phyloP scores from a whole-genome alignment of 306 rosid genomes.

The Psophocarpus tetragonolobus region DNA sequence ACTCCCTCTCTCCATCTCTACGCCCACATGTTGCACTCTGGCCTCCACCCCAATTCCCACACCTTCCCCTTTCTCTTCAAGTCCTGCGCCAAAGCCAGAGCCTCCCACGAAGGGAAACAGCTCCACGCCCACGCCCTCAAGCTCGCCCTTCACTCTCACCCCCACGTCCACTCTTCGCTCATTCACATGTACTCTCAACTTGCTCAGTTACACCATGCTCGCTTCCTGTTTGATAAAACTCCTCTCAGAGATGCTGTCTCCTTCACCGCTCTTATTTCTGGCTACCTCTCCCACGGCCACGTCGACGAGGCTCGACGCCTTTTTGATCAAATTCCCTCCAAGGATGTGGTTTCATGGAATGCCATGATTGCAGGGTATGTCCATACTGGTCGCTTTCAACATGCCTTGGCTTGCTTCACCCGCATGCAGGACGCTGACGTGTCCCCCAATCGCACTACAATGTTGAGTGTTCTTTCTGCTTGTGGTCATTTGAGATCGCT shows the following conservation, averaged over 20 bases:
- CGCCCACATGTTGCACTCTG: slow-evolving; percentile 44
- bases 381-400: slow-evolving; percentile 55
- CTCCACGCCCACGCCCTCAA: slow-evolving; percentile 63
- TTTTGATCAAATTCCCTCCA: slow-evolving; percentile 59
- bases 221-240: slow-evolving; percentile 68
- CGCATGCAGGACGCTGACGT: slow-evolving; percentile 56
- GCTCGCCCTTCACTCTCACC: slow-evolving; percentile 55
- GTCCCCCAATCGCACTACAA: slow-evolving; percentile 58
- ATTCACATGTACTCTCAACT: slow-evolving; percentile 60
- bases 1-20: slow-evolving; percentile 42
- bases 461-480: slow-evolving; percentile 65
- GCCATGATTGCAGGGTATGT: slow-evolving; percentile 84
- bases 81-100: slow-evolving; percentile 55
- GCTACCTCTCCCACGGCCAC: slow-evolving; percentile 54
- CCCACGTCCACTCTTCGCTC: slow-evolving; percentile 63
- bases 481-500: slow-evolving; percentile 63
- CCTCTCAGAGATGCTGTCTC: slow-evolving; percentile 59
- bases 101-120: slow-evolving; percentile 62
- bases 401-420: slow-evolving; percentile 56
- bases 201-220: slow-evolving; percentile 56
- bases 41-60: slow-evolving; percentile 64
- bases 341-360: slow-evolving; percentile 85
- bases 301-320: slow-evolving; percentile 60
- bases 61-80: slow-evolving; percentile 75
- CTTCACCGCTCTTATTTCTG: slow-evolving; percentile 72